Base-by-base conservation (phyloP, 352 stramenopile genomes). In the Aphanomyces euteiches region DNA sequence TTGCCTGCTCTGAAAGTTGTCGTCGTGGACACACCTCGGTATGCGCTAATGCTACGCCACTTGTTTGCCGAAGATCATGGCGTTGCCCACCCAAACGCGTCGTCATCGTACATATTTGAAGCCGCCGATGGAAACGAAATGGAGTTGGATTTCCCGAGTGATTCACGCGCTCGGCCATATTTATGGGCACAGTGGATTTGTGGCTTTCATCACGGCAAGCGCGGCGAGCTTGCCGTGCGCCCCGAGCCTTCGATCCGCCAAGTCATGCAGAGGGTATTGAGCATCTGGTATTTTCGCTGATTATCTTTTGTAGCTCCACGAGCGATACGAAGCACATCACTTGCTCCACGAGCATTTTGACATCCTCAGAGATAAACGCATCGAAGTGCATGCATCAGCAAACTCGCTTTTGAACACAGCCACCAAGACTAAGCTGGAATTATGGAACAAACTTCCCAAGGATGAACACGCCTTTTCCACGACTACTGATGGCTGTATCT, bases 121-220 rank as follows among this genome's bases (percentile, higher is more conserved):
- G 56, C 78, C 3, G 63, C 75, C 7, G 68, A 59, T 21, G 57
- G 70, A 10, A 47, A 40, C 3, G 85, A 91, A 50, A 58, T 89
- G 5, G 54, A 74, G 37, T 56, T 89, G 5, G 57, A 75, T 36
- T 90, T 88, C 64, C 81, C 82, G 2, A 64, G 59, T 1, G 75
- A 82, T 37, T 64, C 76, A 21, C 56, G 39, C 1, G 79, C 72
- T 43, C 80, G 82, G 47, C 85, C 85, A 40, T 93, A 87, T 69
- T 78, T 85, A 59, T 93, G 85, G 85, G 75, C 80, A 0, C 83
- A 93, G 41, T 93, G 83, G 83, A 84, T 93, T 40, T 90, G 82
- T 39, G 85, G 85, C 4, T 56, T 93, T 19, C 70, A 82, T 50
- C 73, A 79, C 5, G 53, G 83, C 21, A 79, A 85, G 75, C 83